Base-by-base conservation (phyloP, 2,329 filamentous ascomycete genomes). In the Penicillium sp. region DNA sequence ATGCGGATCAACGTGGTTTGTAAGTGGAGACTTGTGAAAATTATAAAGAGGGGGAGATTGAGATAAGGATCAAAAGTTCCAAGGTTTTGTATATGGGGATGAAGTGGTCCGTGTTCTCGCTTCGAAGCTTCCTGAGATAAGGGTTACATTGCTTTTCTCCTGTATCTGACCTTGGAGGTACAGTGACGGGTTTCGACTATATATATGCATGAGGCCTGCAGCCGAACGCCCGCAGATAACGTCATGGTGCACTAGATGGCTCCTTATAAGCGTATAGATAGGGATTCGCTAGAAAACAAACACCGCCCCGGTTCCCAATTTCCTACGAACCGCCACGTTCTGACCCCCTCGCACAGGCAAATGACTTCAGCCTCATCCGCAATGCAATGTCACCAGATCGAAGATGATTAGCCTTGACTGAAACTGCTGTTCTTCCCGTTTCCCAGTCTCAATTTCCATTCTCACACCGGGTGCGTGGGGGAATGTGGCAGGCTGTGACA, bases 1-100 rank as follows among this genome's bases (percentile, higher is more conserved):
- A 57, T 45, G 59, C 57, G 57, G 61, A 62, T 61, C 60, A 58
- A 45, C 44, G 49, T 53, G 44, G 49, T 29, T 52, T 42, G 54
- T 19, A 46, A 33, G 37, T 43, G 61, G 55, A 51, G 59, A 49
- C 44, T 19, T 19, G 19, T 19, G 16, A 43, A 19, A 25, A 50
- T 19, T 37, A 21, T 16, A 48, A 43, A 27, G 42, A 27, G 43
- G 33, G 44, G 44, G 27, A 49, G 54, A 53, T 49, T 49, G 48
- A 45, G 57, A 53, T 45, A 26, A 37, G 45, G 49, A 44, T 44
- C 14, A 16, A 27, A 26, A 23, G n/a, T 23, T 25, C 31, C 31
- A 33, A 33, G 31, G 31, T 33, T 33, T 33, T 31, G 29, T 31
- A 13, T 31, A 39, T 13, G 44, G 35, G n/a, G n/a, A 19, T 47